Evolutionary conservation across 108 stramenopile genomes (phyloP).

Genomic region (Cylindrotheca fusiformis): DNA sequence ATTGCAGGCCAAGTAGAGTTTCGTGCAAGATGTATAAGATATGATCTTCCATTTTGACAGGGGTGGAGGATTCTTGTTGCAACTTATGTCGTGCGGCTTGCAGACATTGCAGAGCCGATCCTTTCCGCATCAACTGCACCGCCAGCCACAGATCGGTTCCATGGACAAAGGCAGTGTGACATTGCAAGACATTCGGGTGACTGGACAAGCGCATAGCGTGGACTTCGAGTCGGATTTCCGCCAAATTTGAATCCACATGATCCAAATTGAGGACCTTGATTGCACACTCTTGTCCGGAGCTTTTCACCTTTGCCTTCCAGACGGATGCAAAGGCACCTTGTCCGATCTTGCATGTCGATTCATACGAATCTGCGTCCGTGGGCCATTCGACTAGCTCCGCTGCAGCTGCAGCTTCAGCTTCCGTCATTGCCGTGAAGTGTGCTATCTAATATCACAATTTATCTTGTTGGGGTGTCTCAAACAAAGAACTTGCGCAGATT

Average conservation of each 20-base stretch:
- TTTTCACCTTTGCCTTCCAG: conserved; percentile 57
- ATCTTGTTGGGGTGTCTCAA: too few species aligned
- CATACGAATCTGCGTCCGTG: conserved; percentile 51
- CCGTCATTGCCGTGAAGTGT: not conserved
- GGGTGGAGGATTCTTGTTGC: not conserved
- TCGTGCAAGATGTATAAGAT: conserved; percentile 89
- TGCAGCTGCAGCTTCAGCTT: not conserved
- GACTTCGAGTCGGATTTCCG: conserved; percentile 92
- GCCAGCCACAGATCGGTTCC: conserved; percentile 91
- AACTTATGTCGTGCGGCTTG: conserved; percentile 50
- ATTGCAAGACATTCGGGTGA: conserved; percentile 87
- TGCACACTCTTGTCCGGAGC: conserved; percentile 47
- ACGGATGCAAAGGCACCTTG: conserved; percentile 95
- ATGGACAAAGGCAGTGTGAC: conserved; percentile 89
- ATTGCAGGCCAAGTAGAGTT: conserved; percentile 86
- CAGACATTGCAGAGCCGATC: conserved; percentile 77
- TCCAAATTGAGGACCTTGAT: conserved; percentile 95
- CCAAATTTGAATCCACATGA: conserved; percentile 79
- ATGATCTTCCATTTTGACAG: conserved; percentile 58
- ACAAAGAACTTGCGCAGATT: too few species aligned
- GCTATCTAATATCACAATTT: too few species aligned
- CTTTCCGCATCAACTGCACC: conserved; percentile 93
- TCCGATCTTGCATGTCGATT: conserved; percentile 78
- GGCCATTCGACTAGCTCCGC: conserved; percentile 52
- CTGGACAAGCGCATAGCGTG: conserved; percentile 90